Base-by-base conservation (phyloP, 805 yeast genomes). In the Candida orba region DNA sequence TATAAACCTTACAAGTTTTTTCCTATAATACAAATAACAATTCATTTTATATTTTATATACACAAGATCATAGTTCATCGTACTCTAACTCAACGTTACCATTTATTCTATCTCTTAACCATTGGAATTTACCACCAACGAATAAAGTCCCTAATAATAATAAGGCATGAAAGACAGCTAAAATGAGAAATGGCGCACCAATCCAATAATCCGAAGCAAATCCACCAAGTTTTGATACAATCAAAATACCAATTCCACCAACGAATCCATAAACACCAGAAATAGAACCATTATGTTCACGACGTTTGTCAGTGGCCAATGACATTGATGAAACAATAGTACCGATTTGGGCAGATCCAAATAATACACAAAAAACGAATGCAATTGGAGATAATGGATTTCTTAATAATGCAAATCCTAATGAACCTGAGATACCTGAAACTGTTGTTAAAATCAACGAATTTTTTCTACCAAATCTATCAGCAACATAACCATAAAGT, bases 221-320 rank as follows among this genome's bases (percentile, higher is more conserved):
- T 4, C 89, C 89, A 6, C 89, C 90, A 9, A 79, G 31, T 52
- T 75, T 76, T 31, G 80, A 73, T 25, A 81, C 63, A 1, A 79
- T 41, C 44, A 83, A 62, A 24, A 82, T 79, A 3, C 91, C 91
- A 8, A 79, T 40, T 1, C 86, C 86, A 15, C 88, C 89, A 50
- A 73, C 66, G 43, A 83, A 71, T n/a, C 82, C 73, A 56, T 78
- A 80, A 12, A 80, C 75, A 7, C 91, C 91, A 40, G 82, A 73
- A 34, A 83, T 71, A 3, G 84, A 69, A n/a, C 89, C 89, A 39
- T 76, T 73, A 44, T 70, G 64, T 20, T 60, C 63, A 30, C 70
- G 62, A 27, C 70, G 66, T 33, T 64, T 61, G 41, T 71, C 74
- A 6, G 75, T 70, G 29, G 76, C 70, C 52, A 82, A 65, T 8